Evolutionary conservation across 2,329 filamentous ascomycete species (phyloP).

Genomic region (Dactylonectria estremocensis): DNA sequence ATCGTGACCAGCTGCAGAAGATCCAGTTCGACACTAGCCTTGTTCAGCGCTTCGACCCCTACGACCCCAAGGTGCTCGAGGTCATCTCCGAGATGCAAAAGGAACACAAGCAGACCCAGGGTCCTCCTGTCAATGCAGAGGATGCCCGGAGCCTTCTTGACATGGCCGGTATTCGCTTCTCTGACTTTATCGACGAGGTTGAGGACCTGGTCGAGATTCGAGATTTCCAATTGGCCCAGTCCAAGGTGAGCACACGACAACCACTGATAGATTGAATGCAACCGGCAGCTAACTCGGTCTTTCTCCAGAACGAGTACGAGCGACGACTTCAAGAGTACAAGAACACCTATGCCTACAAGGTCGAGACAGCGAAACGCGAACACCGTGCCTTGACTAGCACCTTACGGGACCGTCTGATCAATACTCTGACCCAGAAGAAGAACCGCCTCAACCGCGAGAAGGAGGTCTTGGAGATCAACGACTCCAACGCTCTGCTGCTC

Average conservation of each 20-base stretch:
- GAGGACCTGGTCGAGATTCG: conserved; percentile 91
- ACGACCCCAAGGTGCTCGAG: conserved; percentile 80
- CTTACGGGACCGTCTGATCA: conserved; percentile 77
- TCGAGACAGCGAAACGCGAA: conserved; percentile 75
- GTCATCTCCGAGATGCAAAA: conserved; percentile 76
- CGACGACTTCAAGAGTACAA: conserved; percentile 73
- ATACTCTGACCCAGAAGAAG: conserved; percentile 76
- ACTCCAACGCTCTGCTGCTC: conserved; percentile 75
- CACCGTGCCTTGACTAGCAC: conserved; percentile 72
- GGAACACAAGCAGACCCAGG: conserved; percentile 65
- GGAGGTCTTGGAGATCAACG: conserved; percentile 77
- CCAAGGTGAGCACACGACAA: conserved; percentile 76
- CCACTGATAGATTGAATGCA: conserved; percentile 5
- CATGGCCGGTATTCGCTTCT: conserved; percentile 87
- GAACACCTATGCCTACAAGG: conserved; percentile 73
- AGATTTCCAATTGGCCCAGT: conserved; percentile 85
- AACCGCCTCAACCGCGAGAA: conserved; percentile 76
- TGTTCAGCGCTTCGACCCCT: conserved; percentile 88
- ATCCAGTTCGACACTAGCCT: conserved; percentile 93
- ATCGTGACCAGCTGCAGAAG: conserved; percentile 90
- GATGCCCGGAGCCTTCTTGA: conserved; percentile 72
- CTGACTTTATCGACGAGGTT: conserved; percentile 87
- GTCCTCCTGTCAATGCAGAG: conserved; percentile 56
- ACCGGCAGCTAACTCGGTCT: conserved; percentile 34
- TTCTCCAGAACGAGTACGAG: conserved; percentile 72